Base-by-base conservation (phyloP, 2,329 filamentous ascomycete species). In the Arthrinium phaeospermum region DNA sequence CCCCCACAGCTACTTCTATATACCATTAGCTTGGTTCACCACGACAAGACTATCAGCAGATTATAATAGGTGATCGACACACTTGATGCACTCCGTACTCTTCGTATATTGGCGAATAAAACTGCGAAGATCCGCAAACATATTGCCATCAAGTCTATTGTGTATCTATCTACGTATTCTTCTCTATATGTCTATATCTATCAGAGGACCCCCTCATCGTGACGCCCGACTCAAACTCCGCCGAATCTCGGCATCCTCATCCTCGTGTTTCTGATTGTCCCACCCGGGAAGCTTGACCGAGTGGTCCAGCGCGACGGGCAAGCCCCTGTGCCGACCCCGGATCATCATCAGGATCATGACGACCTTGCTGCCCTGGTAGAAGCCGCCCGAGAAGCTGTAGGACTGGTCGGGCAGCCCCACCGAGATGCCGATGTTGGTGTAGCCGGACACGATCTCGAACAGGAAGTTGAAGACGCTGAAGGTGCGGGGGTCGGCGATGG, bases 401-500 rank as follows among this genome's bases (percentile, higher is more conserved):
- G 98, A 93, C 80, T 91, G 87, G 30, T 83, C 85, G 0, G 93
- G 87, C 74, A 96, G 98, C 6, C 96, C 96, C 22, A 99, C 87
- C 68, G 92, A 95, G 72, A 99, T 85, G 0, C 96, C 96, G 37
- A 99, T 97, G 0, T 96, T 99, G 75, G 97, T 96, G 79, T 98
- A 98, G 1, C 95, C 95, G 71, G 93, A 96, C 74, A 98, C 91
- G 64, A 97, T 91, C 80, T 98, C 95, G 78, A 98, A 98, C 2
- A 98, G 86, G 6, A 91, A 85, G 8, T 87, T 84, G 80, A 94
- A 95, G 80, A 94, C 84, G 72, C 68, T 70, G 90, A 88, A 77
- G 94, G 93, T 3, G 91, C 84, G 41, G 82, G 81, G 3, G 78
- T 88, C 79, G 93, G 86, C 19, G 98, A 86, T n/a, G 91, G 90